These are phyloP conservation scores for Pichia phayaonensis DNA, from an alignment of 805 yeast genomes.

Conservation along the genomic window DNA sequence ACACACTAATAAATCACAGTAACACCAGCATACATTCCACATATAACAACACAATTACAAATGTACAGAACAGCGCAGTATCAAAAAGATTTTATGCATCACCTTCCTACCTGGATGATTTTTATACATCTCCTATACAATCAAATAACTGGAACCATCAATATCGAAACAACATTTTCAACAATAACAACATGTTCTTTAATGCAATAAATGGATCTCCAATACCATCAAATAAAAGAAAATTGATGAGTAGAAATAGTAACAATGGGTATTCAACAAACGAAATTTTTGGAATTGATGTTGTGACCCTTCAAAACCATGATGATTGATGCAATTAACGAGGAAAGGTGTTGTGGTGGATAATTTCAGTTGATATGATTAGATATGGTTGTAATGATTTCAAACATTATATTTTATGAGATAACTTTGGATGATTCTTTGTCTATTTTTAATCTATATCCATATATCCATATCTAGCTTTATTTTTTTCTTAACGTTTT, in stretches of 20 bases:
- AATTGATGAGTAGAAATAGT: neutral
- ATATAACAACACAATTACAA: neutral
- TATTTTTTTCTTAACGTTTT: too few relatives aligned
- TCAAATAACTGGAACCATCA: neutral
- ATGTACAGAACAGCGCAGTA: slow-evolving; percentile 24
- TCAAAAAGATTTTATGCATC: slow-evolving; percentile 55
- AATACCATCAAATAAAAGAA: slow-evolving; percentile 2
- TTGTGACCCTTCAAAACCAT: slow-evolving; percentile 32
- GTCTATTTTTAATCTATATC: neutral
- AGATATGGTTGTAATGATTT: neutral
- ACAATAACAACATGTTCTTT: neutral
- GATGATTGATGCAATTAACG: slow-evolving; percentile 11
- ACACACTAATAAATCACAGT: slow-evolving; percentile 1
- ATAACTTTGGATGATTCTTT: neutral
- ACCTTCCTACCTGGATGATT: slow-evolving; percentile 60
- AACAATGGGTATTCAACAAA: slow-evolving; percentile 28
- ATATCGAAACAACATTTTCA: neutral
- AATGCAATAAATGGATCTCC: slow-evolving; percentile 13
- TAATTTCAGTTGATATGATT: too few relatives aligned
- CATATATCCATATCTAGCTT: neutral
- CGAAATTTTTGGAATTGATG: slow-evolving; percentile 53
- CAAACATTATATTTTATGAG: neutral
- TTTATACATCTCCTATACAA: slow-evolving; percentile 45
- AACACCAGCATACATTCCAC: slow-evolving; percentile 1
- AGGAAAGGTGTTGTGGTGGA: neutral